A percentile compares a stretch with the other conserved stretches of the same genome.
These are phyloP conservation scores for Tricholoma flavovirens DNA, from an alignment of 768 basidiomycete species.

Conservation along the genomic window DNA sequence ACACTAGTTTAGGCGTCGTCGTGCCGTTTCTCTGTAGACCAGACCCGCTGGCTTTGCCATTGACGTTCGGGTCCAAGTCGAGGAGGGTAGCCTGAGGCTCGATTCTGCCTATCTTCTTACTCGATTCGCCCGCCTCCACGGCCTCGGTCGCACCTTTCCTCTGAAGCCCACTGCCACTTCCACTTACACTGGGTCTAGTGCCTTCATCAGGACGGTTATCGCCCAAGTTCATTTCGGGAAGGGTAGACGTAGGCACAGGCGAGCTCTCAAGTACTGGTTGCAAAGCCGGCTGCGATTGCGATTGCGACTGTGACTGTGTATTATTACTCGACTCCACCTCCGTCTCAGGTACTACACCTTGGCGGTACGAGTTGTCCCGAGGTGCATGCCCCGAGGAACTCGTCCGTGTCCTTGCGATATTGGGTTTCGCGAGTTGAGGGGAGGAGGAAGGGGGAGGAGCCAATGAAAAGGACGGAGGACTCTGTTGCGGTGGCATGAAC, in stretches of 20 bases:
- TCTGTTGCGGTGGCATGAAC: not conserved
- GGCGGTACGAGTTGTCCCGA: conserved; percentile 11
- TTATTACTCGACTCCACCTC: conserved; percentile 11
- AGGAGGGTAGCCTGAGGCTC: not conserved
- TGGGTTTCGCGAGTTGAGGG: not conserved
- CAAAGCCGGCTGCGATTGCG: not conserved
- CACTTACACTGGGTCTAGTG: not conserved
- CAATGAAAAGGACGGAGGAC: not conserved
- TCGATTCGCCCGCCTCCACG: not conserved
- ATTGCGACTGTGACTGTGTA: conserved; percentile 7
- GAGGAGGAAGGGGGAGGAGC: not conserved
- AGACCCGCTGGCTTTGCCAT: not conserved
- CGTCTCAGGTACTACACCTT: conserved; percentile 15
- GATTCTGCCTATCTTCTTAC: not conserved
- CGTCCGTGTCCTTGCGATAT: not conserved
- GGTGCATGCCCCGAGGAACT: not conserved
- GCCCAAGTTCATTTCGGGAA: not conserved
- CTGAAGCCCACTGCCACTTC: not conserved
- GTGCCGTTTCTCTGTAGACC: not conserved
- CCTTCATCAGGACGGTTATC: not conserved
- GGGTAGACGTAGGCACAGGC: not conserved
- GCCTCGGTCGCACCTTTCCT: not conserved
- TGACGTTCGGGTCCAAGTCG: not conserved
- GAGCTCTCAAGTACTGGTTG: not conserved
- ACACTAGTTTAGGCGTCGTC: not conserved